Conservation (phyloP, 257 asterid genomes). For the Scutellaria galericulata region DNA sequence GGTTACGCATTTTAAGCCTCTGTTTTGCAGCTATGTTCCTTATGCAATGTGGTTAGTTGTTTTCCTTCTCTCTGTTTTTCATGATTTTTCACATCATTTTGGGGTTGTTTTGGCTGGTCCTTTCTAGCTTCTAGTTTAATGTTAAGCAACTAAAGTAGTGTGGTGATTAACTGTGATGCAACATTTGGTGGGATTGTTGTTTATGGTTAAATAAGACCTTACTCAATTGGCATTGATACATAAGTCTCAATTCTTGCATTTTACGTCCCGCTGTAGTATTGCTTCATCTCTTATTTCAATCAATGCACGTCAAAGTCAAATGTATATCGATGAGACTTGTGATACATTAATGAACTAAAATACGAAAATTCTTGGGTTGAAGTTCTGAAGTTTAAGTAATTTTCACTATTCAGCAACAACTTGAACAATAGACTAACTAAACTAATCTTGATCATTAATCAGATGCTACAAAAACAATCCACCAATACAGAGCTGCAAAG, state of each 20-base stretch:
- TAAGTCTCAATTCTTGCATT: neutral
- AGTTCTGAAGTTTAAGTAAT: neutral
- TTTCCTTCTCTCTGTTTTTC: neutral
- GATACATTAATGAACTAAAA: no score
- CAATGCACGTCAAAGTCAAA: no score
- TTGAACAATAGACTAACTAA: neutral
- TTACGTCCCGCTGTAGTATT: no score
- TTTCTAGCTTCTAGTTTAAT: neutral
- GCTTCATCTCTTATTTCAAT: no score
- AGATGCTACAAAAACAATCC: slow-evolving; percentile 54
- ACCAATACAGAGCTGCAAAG: slow-evolving; percentile 22
- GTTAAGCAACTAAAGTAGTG: neutral
- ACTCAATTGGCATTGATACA: neutral
- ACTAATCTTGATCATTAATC: slow-evolving; percentile 16
- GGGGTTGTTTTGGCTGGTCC: neutral
- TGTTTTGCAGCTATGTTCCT: slow-evolving; percentile 46
- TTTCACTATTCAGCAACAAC: neutral
- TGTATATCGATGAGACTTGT: no score
- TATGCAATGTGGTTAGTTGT: slow-evolving; percentile 49
- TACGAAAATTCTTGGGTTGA: neutral
- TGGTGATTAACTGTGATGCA: neutral
- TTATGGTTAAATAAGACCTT: neutral
- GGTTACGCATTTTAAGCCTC: slow-evolving; percentile 37
- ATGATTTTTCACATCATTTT: neutral
- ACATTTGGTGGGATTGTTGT: neutral